These are phyloP conservation scores for Misopates orontium DNA, from an alignment of 257 asterid species.

Conservation along the genomic window DNA sequence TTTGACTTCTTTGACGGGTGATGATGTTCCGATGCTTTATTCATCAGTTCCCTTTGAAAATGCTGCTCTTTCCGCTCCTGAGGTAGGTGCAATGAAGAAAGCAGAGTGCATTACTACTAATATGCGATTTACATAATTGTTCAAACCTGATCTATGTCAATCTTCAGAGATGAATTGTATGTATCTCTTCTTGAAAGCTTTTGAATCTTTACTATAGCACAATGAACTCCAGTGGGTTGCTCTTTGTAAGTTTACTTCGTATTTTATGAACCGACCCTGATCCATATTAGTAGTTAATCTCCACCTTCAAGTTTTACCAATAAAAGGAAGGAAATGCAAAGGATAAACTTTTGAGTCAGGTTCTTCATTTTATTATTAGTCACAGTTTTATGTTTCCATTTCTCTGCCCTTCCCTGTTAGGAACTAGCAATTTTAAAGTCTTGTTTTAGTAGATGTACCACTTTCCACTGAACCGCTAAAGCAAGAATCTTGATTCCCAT, in stretches of 20 bases:
- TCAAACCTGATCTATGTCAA: conserved; percentile 18
- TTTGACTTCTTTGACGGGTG: conserved; percentile 62
- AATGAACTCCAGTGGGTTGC: not conserved
- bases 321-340: not conserved
- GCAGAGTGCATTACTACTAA: not conserved
- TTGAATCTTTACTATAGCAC: not conserved
- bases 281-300: not conserved
- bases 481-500: not conserved
- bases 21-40: conserved; percentile 84
- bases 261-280: not conserved
- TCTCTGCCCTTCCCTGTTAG: not conserved
- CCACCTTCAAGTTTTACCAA: conserved; percentile 19
- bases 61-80: conserved; percentile 81
- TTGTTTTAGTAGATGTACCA: not conserved
- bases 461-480: not conserved
- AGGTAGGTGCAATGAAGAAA: conserved; percentile 48
- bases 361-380: conserved; percentile 10
- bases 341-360: not conserved
- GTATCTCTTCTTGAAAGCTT: not conserved
- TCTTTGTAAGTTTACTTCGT: too few relatives aligned
- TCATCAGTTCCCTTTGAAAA: conserved; percentile 83
- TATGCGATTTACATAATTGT: conserved; percentile 20
- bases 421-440: not conserved
- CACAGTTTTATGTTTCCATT: not conserved
- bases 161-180: not conserved